Evolutionary conservation across 129 eudicot species (phyloP), one percentile per base, ranked within the genome.

Genomic region (Solidago caesia): DNA sequence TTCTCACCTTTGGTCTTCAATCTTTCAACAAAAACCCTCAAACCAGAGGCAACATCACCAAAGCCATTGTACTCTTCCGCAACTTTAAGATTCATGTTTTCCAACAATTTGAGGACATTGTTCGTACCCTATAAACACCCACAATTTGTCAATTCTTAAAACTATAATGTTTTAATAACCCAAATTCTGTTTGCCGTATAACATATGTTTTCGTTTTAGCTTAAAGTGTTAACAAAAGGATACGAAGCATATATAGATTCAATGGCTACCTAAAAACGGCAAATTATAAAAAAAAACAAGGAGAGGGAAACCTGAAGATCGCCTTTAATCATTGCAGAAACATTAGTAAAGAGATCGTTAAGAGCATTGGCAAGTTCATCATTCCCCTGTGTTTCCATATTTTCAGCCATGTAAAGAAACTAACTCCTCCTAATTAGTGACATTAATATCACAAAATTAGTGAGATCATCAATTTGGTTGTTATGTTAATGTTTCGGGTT

Each of bases 1-100:
- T 83, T 77, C 61, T 82, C 82, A 74, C 91, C 85, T 84, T 93
- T 90, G 55, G 83, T 67, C 86, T 93, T 93, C 70, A 93, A 60
- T 74, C 87, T 89, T 81, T 93, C 97, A 65, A 93, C 96, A 76
- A 93, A 90, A 11, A 88, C 92, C 86, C 96, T 90, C 72, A 93
- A 88, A 43, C 96, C 96, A 4, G 96, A 80, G 9, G 97, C 97
- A 82, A 93, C 85, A 73, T 93, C 98, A 52, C 98, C 98, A 74
- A 88, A 90, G 44, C 86, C 89, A 48, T 88, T 84, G 75, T 90
- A 93, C 82, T 93, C 96, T 81, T 93, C 96, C 25, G 92, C 91
- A 53, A 93, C 98, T 70, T 82, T 86, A 4, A 93, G 81, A 74
- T 90, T 93, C 98, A 93, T 93, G 68, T 78, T 88, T 84, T 93